Evolutionary conservation across 371 early-diverging fungal genomes (phyloP).

Genomic region (Mucor indicus): DNA sequence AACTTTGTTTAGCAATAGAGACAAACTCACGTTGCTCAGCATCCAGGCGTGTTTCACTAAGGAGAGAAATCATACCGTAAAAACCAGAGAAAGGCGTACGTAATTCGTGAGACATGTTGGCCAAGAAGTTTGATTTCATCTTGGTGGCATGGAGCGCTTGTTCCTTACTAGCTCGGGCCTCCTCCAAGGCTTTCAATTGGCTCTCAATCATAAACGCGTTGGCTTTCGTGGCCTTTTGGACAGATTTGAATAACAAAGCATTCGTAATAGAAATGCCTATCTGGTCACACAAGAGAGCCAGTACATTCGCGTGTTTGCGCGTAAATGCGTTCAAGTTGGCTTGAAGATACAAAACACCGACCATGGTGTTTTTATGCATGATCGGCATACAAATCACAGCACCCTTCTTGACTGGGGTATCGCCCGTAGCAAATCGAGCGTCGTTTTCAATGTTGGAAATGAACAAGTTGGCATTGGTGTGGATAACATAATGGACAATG

Average conservation of each 20-base stretch:
- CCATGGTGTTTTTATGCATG: conserved; percentile 52
- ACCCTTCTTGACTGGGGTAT: conserved; percentile 22
- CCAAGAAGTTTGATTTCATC: conserved; percentile 53
- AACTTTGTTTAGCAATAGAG: conserved; percentile 56
- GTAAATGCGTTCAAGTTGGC: conserved; percentile 55
- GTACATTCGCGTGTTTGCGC: conserved; percentile 48
- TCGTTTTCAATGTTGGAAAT: conserved; percentile 41
- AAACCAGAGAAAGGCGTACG: conserved; percentile 61
- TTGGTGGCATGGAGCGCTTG: conserved; percentile 41
- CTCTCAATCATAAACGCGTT: conserved; percentile 41
- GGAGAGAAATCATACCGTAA: conserved; percentile 54
- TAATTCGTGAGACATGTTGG: conserved; percentile 57
- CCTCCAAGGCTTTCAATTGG: conserved; percentile 39
- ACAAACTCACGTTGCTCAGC: conserved; percentile 61
- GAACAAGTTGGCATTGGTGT: conserved; percentile 33
- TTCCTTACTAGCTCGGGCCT: conserved; percentile 40
- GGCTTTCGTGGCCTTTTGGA: conserved; percentile 39
- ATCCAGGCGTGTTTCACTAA: conserved; percentile 52
- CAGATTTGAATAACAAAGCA: conserved; percentile 50
- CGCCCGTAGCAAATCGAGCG: conserved; percentile 35
- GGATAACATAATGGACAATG: conserved; percentile 42
- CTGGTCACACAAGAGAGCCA: conserved; percentile 57
- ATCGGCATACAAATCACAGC: conserved; percentile 57
- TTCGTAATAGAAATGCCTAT: conserved; percentile 62
- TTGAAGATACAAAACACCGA: conserved; percentile 56